Base-by-base conservation (phyloP, 139 green algal species). In the Chlorella sp. region DNA sequence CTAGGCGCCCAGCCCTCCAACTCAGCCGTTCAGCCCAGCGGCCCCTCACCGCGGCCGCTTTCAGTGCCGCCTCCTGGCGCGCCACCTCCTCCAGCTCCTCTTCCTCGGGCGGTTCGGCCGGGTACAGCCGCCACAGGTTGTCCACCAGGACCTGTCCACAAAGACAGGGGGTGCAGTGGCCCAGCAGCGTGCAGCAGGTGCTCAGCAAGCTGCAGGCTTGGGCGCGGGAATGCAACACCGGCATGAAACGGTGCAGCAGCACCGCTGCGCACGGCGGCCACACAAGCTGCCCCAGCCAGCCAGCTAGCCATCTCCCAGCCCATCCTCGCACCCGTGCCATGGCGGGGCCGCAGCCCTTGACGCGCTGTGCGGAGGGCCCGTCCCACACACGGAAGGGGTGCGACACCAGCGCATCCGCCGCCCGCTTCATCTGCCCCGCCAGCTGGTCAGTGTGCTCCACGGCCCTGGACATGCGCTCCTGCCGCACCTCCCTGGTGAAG, bases 101-200 rank as follows among this genome's bases (percentile, higher is more conserved):
- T 7, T 65, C 76, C 0, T 15, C 72, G 0, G 47, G 88, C 5
- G 64, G 70, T 9, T 85, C 87, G 7, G 74, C 70, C 1, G 88
- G 88, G 78, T 88, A 91, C 1, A 18, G 20, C 7, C 32, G 18
- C 17, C 84, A 91, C 36, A 91, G 80, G 32, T 80, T 25, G 21
- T 83, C 30, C 34, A 34, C 51, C 1, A 90, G 41, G 20, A 91
- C 81, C 81, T 88, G 73, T 36, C n/a, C n/a, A n/a, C n/a, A n/a
- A n/a, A n/a, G n/a, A n/a, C n/a, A n/a, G n/a, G n/a, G n/a, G n/a
- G n/a, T 72, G 18, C 17, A n/a, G 36, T 26, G 30, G 30, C 44
- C 44, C 13, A 21, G 51, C 51, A 60, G 51, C 15, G 2, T 55
- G 51, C 36, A 47, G 64, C 38, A 75, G n/a, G n/a, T n/a, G n/a